Conservation (phyloP, 257 asterid species). For the Coffea eugenioides region DNA sequence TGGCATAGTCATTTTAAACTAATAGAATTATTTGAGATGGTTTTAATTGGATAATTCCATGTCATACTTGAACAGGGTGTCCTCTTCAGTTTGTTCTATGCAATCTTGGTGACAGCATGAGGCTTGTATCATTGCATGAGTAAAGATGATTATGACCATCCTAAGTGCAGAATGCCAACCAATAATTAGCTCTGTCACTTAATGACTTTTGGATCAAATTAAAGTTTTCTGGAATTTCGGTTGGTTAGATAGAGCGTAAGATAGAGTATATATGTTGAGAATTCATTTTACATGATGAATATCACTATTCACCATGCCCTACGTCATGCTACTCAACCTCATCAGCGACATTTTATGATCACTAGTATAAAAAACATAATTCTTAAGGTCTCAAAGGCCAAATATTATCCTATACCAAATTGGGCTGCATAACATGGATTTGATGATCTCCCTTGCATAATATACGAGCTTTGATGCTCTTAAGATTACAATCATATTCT, state of each 20-base stretch:
- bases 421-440: conserved; percentile 4
- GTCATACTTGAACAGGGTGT: too few relatives aligned
- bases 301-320: too few relatives aligned
- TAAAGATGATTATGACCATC: not conserved
- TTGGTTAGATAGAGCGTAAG: not conserved
- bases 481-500: not conserved
- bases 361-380: not conserved
- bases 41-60: too few relatives aligned
- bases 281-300: too few relatives aligned
- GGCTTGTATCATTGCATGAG: too few relatives aligned
- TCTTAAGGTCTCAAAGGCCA: not conserved
- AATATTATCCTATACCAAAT: conserved; percentile 5
- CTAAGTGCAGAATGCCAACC: not conserved
- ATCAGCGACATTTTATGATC: not conserved
- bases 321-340: too few relatives aligned
- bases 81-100: too few relatives aligned
- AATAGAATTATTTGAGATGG: too few relatives aligned
- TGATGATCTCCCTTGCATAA: not conserved
- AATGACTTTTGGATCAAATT: not conserved
- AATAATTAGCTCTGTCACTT: not conserved
- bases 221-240: too few relatives aligned
- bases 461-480: not conserved
- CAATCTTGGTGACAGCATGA: too few relatives aligned
- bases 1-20: too few relatives aligned
- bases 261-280: not conserved